A percentile compares a stretch with the other conserved stretches of the same genome.
Evolutionary conservation across 2,329 filamentous ascomycete species (phyloP).

Genomic region (Fusarium albidum): DNA sequence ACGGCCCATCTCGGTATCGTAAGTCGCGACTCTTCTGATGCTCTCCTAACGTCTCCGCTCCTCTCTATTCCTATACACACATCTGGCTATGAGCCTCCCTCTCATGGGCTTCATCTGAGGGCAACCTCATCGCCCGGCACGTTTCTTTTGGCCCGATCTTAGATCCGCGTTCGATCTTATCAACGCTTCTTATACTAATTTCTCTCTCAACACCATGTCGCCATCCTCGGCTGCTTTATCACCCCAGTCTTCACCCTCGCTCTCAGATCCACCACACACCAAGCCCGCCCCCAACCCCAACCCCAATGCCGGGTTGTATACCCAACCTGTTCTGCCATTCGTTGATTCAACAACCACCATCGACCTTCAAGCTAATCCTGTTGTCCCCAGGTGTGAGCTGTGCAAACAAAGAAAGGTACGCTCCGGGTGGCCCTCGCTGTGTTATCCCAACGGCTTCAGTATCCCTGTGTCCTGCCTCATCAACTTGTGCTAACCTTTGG

Average conservation of each 20-base stretch:
- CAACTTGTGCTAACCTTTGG: conserved; percentile 14
- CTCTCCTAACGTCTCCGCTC: conserved; percentile 1
- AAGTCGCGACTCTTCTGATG: conserved; percentile 36
- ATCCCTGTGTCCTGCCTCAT: background rate
- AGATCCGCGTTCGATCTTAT: conserved; percentile 33
- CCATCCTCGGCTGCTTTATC: conserved; percentile 24
- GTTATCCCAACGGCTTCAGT: conserved; percentile 17
- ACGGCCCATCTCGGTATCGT: conserved; percentile 69
- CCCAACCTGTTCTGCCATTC: conserved; percentile 26
- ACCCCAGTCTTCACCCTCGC: conserved; percentile 27
- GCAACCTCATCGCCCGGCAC: conserved; percentile 4
- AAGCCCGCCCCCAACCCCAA: conserved; percentile 19
- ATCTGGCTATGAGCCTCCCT: conserved; percentile 3
- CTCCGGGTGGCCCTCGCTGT: background rate
- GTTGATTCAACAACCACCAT: conserved; percentile 15
- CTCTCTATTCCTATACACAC: conserved; percentile 20
- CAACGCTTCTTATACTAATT: conserved; percentile 26
- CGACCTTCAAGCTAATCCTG: conserved; percentile 47
- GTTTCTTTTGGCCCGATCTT: conserved; percentile 12
- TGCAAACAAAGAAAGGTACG: conserved; percentile 82
- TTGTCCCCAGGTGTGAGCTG: conserved; percentile 69
- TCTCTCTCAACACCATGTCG: conserved; percentile 32
- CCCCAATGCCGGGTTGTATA: conserved; percentile 16
- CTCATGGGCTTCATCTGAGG: conserved; percentile 13
- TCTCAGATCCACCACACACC: conserved; percentile 9